Evolutionary conservation across 345 rosid species (phyloP).

Genomic region (Eucalyptus victrix): DNA sequence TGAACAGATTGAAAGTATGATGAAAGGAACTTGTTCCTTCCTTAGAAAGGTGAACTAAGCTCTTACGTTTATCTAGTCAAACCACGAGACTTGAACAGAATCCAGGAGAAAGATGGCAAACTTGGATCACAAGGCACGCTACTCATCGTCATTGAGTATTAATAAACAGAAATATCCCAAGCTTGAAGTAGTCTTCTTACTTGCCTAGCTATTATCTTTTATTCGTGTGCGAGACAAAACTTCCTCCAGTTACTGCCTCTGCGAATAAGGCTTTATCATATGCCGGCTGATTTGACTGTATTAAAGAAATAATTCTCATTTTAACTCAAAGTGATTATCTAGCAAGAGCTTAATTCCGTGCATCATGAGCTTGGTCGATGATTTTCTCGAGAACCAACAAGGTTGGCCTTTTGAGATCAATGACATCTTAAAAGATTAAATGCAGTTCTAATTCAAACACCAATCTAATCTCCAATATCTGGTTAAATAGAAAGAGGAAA

Average conservation of each 20-base stretch:
- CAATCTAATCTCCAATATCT: neutral
- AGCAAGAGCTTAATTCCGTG: neutral
- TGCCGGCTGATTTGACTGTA: neutral
- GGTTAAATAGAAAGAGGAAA: neutral
- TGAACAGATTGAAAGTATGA: neutral
- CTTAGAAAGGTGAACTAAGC: neutral
- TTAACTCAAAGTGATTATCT: neutral
- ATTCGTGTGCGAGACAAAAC: neutral
- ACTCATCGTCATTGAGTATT: neutral
- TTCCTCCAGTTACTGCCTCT: neutral
- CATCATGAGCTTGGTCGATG: neutral
- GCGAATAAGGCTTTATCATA: neutral
- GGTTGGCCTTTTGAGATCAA: neutral
- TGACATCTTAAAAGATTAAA: neutral
- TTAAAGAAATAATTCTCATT: neutral
- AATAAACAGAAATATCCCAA: neutral
- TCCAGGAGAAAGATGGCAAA: neutral
- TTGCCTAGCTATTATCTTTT: neutral
- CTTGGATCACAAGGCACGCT: neutral
- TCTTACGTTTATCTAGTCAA: neutral
- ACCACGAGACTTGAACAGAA: neutral
- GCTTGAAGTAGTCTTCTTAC: neutral
- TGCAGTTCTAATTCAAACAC: neutral
- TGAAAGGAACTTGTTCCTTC: neutral
- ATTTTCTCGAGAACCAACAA: neutral